A percentile compares a stretch with the other conserved stretches of the same genome.
phyloP scores from a whole-genome alignment of 2,329 filamentous ascomycete species.

The Lachnellula arida region DNA sequence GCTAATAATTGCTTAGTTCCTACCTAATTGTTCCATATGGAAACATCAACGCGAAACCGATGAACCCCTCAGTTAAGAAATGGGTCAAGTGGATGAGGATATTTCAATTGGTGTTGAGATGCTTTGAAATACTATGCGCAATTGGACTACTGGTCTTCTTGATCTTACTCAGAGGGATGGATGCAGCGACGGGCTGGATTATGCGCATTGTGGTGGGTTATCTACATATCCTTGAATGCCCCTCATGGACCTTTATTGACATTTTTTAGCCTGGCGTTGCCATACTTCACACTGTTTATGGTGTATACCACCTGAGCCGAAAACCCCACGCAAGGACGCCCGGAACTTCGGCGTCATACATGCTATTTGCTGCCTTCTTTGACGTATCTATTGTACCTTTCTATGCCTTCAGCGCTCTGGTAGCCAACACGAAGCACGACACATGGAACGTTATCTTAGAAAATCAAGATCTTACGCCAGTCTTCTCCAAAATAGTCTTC shows the following conservation, averaged over 20 bases:
- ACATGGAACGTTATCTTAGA: slow-evolving; percentile 66
- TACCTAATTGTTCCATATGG: slow-evolving; percentile 62
- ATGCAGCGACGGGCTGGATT: slow-evolving; percentile 65
- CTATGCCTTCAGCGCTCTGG: slow-evolving; percentile 51
- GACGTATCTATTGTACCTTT: slow-evolving; percentile 57
- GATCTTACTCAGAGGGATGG: slow-evolving; percentile 68
- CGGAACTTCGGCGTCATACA: slow-evolving; percentile 80
- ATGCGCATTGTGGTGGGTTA: slow-evolving; percentile 67
- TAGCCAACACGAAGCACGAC: slow-evolving; percentile 35
- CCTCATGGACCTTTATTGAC: slow-evolving; percentile 17
- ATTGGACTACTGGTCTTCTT: slow-evolving; percentile 69
- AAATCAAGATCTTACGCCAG: slow-evolving; percentile 48
- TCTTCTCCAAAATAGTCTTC: slow-evolving; percentile 63
- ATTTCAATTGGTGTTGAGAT: slow-evolving; percentile 63
- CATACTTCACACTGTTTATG: slow-evolving; percentile 68
- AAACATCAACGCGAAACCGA: slow-evolving; percentile 55
- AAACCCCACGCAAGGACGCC: slow-evolving; percentile 68
- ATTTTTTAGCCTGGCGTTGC: slow-evolving; percentile 67
- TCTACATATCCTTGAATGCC: neutral
- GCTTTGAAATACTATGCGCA: slow-evolving; percentile 63
- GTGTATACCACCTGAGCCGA: slow-evolving; percentile 72
- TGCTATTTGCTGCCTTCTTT: slow-evolving; percentile 72
- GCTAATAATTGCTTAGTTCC: slow-evolving; percentile 32
- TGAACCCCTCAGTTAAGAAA: slow-evolving; percentile 66
- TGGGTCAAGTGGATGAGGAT: slow-evolving; percentile 66